phyloP scores from a whole-genome alignment of 2,329 filamentous ascomycete species.

The Hymenoscyphus infarciens region DNA sequence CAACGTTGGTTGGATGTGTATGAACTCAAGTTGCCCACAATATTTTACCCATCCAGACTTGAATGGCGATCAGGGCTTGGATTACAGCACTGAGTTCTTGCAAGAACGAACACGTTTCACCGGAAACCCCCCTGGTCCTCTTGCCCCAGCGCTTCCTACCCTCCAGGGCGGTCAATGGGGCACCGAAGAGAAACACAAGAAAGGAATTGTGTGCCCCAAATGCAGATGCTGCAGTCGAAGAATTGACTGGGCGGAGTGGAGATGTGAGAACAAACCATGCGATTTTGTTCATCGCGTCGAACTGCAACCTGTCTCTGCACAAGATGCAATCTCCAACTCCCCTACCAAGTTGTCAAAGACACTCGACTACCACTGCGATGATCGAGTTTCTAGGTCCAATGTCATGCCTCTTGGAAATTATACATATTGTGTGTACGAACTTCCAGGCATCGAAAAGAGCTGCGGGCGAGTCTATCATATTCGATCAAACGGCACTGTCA shows the following conservation, averaged over 20 bases:
- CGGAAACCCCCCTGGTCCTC: constrained; percentile 36
- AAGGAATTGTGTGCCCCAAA: constrained; percentile 62
- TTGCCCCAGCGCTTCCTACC: constrained; percentile 40
- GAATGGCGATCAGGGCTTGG: constrained; percentile 35
- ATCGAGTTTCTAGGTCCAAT: not conserved
- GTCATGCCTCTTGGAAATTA: constrained; percentile 26
- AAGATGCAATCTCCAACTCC: constrained; percentile 16
- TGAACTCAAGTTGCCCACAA: constrained; percentile 45
- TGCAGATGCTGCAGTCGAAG: constrained; percentile 62
- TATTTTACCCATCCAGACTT: constrained; percentile 46
- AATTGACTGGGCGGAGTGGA: constrained; percentile 58
- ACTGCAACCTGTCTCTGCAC: constrained; percentile 13
- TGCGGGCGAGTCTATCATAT: constrained; percentile 47
- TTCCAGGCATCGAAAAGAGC: constrained; percentile 43
- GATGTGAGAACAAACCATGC: constrained; percentile 52
- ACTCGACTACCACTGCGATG: not conserved
- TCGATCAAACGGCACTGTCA: constrained; percentile 51
- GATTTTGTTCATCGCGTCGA: constrained; percentile 39
- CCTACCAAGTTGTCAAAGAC: not conserved
- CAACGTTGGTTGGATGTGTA: constrained; percentile 55
- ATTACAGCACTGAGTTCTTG: constrained; percentile 57
- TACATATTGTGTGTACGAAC: constrained; percentile 39
- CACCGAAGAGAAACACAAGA: constrained; percentile 50
- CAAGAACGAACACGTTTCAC: constrained; percentile 46
- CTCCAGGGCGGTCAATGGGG: constrained; percentile 40